phyloP scores from a whole-genome alignment of 768 basidiomycete species.

The Leccinum subgranulosum region DNA sequence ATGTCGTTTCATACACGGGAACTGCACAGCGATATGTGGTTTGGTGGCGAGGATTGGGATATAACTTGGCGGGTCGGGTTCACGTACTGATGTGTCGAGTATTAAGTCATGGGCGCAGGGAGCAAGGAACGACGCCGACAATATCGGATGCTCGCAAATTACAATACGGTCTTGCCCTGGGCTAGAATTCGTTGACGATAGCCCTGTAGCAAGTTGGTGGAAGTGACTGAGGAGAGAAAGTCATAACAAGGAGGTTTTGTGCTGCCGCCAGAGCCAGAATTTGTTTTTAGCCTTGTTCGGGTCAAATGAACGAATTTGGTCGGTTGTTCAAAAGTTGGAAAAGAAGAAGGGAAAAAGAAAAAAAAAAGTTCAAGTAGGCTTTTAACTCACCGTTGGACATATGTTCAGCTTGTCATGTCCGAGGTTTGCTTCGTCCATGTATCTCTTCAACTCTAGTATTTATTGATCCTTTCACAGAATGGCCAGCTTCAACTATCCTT shows the following conservation, averaged over 20 bases:
- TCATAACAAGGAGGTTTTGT: not conserved
- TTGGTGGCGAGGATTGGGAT: not conserved
- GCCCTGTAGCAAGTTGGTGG: not conserved
- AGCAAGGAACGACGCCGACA: not conserved
- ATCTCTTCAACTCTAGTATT: too few species aligned
- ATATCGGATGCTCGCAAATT: not conserved
- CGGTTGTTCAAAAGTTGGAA: conserved; percentile 16
- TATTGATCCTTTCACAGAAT: conserved; percentile 7
- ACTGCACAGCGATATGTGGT: not conserved
- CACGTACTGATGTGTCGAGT: not conserved
- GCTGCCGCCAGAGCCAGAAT: not conserved
- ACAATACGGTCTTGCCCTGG: not conserved
- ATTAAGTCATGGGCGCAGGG: not conserved
- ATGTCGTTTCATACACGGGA: not conserved
- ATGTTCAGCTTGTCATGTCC: conserved; percentile 20
- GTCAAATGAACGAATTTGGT: conserved; percentile 22
- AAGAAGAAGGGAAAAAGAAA: not conserved
- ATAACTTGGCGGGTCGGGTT: not conserved
- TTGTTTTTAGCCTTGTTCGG: conserved; percentile 10
- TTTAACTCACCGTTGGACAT: not conserved
- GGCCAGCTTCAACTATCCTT: conserved; percentile 39
- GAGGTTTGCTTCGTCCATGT: conserved; percentile 11
- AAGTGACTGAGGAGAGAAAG: not conserved
- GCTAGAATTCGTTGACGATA: not conserved
- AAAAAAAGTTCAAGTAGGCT: not conserved